Base-by-base conservation (phyloP, 352 stramenopile genomes). In the Hyphochytrium catenoides region DNA sequence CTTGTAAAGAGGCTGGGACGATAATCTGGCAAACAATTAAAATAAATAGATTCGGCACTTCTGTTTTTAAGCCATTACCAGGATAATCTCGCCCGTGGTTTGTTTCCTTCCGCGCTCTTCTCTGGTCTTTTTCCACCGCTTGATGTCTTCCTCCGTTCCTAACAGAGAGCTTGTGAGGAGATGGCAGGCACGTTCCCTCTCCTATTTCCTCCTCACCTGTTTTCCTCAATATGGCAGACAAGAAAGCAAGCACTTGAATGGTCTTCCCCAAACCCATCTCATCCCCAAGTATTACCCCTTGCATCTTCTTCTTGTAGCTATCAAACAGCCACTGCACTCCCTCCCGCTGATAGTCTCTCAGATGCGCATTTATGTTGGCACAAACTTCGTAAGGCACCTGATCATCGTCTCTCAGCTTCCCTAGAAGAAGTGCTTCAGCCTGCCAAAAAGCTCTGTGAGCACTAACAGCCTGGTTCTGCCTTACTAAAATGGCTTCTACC, bases 231-330 rank as follows among this genome's bases (percentile, higher is more conserved):
- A 46, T 20, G 6, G 39, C 39, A n/a, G 39, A 46, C 2, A 46
- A n/a, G n/a, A 46, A 34, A 12, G 31, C 52, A 31, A 47, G 46
- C 8, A 84, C 54, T 44, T 83, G 68, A 6, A 83, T 54, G 8
- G 73, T 88, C 52, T 88, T 88, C 3, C 73, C 70, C 16, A 78
- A 40, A 12, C 57, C 59, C 65, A 84, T 75, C 26, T 77, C 60
- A 43, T 76, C 65, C 8, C 54, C 39, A n/a, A 46, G 31, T 29
- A 46, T 41, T 18, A 34, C 39, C 26, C 39, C 39, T 16, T 34
- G 39, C n/a, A n/a, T n/a, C 43, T 54, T 46, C 11, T 46, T 45
- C 8, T 38, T 23, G 26, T 74, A 74, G 4, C 62, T 61, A 7
- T 57, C 39, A 15, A 59, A 68, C n/a, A 81, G 32, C 43, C 74